Percentiles rank a stretch among this genome's conserved stretches.
Evolutionary conservation across 1,284 basidiomycete genomes (phyloP).

Genomic region (Austroboletus novae-zelandiae): DNA sequence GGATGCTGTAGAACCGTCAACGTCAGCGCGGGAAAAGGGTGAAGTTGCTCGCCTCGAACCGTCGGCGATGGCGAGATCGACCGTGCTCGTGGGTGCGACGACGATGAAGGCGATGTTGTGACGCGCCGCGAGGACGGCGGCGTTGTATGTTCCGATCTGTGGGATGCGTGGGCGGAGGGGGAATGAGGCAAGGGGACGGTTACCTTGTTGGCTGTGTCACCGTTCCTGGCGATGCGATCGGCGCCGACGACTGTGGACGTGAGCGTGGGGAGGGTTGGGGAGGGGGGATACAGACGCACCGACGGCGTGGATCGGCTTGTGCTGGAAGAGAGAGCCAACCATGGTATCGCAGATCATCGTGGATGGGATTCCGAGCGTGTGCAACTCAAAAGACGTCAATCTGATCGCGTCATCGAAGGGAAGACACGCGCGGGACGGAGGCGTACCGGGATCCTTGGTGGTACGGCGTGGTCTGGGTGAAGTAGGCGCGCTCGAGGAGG

Average conservation of each 20-base stretch:
- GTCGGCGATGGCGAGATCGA: constrained; percentile 77
- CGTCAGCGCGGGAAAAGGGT: neutral
- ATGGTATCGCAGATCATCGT: constrained; percentile 96
- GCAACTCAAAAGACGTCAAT: constrained; percentile 84
- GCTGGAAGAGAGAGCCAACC: constrained; percentile 90
- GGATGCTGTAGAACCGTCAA: constrained; percentile 55
- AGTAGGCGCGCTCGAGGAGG: constrained; percentile 79
- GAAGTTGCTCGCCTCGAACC: constrained; percentile 56
- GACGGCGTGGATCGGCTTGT: constrained; percentile 83
- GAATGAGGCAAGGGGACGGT: constrained; percentile 7
- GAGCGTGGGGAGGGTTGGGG: neutral
- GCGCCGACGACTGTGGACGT: constrained; percentile 67
- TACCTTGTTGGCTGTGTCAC: constrained; percentile 93
- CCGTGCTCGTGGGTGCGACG: constrained; percentile 85
- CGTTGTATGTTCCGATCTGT: constrained; percentile 88
- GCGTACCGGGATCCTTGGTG: constrained; percentile 80
- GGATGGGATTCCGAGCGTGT: constrained; percentile 76
- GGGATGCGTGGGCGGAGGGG: neutral
- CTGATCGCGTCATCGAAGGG: constrained; percentile 34
- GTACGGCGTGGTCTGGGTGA: constrained; percentile 90
- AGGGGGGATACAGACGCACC: constrained; percentile 43
- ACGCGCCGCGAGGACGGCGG: constrained; percentile 81
- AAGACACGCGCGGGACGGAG: neutral
- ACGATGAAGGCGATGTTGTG: constrained; percentile 89
- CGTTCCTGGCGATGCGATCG: constrained; percentile 84